Evolutionary conservation across 2,329 filamentous ascomycete species (phyloP), one percentile per base, ranked within the genome.

Genomic region (Fonsecaea pedrosoi): DNA sequence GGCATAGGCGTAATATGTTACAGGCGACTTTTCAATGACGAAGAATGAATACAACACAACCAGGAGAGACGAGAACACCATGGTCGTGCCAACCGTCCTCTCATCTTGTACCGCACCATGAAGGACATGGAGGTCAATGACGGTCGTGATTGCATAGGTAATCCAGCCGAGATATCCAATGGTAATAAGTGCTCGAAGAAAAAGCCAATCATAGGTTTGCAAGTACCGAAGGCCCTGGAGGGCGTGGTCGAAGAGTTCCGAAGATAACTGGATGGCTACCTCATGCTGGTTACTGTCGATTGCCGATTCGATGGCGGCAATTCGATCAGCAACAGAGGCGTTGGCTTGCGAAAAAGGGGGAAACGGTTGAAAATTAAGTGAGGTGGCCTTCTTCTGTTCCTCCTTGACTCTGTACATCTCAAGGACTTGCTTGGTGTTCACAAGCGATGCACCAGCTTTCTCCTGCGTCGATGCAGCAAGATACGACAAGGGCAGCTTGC

Each of bases 351-450:
- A 88, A 37, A 99, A 84, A 3, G 88, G 87, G 35, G 84, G 80
- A 75, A 90, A 99, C 0, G 94, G 90, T 60, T 84, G 87, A 79
- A 94, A 99, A 42, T 88, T 87, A 64, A 99, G 79, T 74, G 94
- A 87, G 0, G 86, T 90, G 0, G 85, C 83, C 75, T 87, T 88
- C 81, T 98, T 98, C 71, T 90, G 86, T 70, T 89, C 88, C 77
- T 98, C 94, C 79, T 99, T 99, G 66, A 99, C 91, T 32, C 87
- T 88, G 76, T 98, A 99, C 90, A 97, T 97, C 77, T 99, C 95
- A 35, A 99, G 81, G 56, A 99, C 95, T 48, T 90, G 89, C 72
- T 88, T 88, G 0, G 93, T 90, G 74, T 99, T 99, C 42, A 91
- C 89, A 21, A 97, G 82, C 5, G 92, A 88, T 1, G 93, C 94